These are phyloP conservation scores for Bryopsis sp. DNA, from an alignment of 139 green algal species.

Conservation along the genomic window DNA sequence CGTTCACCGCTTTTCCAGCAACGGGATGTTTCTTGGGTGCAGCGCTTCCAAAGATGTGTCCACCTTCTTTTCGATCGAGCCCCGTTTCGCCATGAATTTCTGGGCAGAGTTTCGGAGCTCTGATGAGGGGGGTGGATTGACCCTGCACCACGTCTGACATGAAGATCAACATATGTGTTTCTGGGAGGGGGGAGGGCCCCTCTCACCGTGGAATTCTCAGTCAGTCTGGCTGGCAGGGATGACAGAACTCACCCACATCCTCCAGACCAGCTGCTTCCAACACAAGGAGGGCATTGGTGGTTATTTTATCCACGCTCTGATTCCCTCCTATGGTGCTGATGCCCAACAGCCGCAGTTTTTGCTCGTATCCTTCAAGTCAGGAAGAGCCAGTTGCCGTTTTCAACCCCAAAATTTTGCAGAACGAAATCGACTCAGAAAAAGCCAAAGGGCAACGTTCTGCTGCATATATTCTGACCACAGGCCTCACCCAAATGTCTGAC, in stretches of 20 bases:
- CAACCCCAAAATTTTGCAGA: too few relatives aligned
- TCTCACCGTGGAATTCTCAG: too few relatives aligned
- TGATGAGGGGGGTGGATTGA: constrained; percentile 60
- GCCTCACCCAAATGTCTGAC: too few relatives aligned
- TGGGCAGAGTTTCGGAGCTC: constrained; percentile 50
- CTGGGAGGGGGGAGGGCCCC: too few relatives aligned
- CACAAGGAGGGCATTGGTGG: constrained; percentile 70
- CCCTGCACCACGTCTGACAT: constrained; percentile 60
- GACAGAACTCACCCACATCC: not conserved
- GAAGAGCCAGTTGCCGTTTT: not conserved
- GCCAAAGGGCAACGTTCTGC: too few relatives aligned
- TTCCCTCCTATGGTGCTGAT: constrained; percentile 84
- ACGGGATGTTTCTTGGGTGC: constrained; percentile 13
- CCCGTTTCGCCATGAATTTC: constrained; percentile 90
- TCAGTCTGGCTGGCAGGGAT: too few relatives aligned
- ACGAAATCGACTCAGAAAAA: too few relatives aligned
- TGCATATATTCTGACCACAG: too few relatives aligned
- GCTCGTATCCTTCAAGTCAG: constrained; percentile 7
- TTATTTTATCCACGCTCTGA: constrained; percentile 72
- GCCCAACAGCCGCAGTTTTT: constrained; percentile 60
- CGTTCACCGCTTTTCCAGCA: constrained; percentile 47
- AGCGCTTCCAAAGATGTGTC: constrained; percentile 20
- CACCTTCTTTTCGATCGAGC: constrained; percentile 33
- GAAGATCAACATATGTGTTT: too few relatives aligned
- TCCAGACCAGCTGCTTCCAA: constrained; percentile 51